These are phyloP conservation scores for Ogataea saltuana DNA, from an alignment of 805 yeast genomes.

Conservation along the genomic window DNA sequence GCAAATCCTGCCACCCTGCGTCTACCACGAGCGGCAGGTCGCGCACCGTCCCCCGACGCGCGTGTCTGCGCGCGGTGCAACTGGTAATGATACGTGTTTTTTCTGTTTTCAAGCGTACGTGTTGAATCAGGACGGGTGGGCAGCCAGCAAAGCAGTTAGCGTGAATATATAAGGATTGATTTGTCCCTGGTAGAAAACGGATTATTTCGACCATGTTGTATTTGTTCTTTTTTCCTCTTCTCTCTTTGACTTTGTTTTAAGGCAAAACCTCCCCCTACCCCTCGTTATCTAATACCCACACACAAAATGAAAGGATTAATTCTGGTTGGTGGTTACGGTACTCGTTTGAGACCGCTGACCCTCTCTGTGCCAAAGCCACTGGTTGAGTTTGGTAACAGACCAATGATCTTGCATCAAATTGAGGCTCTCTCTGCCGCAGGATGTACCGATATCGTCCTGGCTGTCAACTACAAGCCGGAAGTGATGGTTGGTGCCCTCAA, in stretches of 20 bases:
- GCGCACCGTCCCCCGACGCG: no score
- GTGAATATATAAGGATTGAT: constrained; percentile 6
- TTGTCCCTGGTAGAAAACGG: neutral
- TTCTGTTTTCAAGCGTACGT: constrained; percentile 3
- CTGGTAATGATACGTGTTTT: constrained; percentile 7
- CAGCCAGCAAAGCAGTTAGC: neutral
- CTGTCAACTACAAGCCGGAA: constrained; percentile 99
- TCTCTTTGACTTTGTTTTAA: constrained; percentile 7
- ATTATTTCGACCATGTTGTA: neutral
- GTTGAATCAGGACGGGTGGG: no score
- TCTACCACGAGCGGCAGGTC: no score
- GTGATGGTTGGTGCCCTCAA: constrained; percentile 95
- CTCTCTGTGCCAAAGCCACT: constrained; percentile 93
- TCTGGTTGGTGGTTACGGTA: constrained; percentile 99
- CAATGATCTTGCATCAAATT: constrained; percentile 98
- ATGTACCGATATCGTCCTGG: constrained; percentile 96
- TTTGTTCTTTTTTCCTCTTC: constrained; percentile 5
- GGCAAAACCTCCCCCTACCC: constrained; percentile 7
- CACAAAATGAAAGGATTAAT: constrained; percentile 86
- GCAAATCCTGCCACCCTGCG: neutral
- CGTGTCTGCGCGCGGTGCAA: neutral
- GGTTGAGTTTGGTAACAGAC: constrained; percentile 98
- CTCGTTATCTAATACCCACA: constrained; percentile 14
- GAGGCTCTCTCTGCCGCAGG: constrained; percentile 98
- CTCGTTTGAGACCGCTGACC: constrained; percentile 98